A percentile compares a stretch with the other conserved stretches of the same genome.
Evolutionary conservation across 208 protist genomes (phyloP).

Genomic region (Trypanosomatidae sp.): DNA sequence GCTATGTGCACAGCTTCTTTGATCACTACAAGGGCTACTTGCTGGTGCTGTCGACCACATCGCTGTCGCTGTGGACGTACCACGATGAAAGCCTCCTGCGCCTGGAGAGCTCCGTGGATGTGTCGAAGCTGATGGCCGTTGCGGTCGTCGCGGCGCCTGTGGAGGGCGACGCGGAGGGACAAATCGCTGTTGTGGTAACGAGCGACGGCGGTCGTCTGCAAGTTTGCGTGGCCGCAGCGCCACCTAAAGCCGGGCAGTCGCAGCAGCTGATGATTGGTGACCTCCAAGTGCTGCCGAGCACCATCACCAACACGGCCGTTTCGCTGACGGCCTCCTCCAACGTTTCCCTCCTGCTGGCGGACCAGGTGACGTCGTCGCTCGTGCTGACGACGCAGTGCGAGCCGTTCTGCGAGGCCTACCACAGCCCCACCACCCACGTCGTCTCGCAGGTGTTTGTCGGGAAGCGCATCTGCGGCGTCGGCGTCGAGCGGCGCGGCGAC

Average conservation of each 20-base stretch:
- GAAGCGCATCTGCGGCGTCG: slow-evolving; percentile 36
- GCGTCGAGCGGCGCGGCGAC: slow-evolving; percentile 20
- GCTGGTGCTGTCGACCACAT: slow-evolving; percentile 29
- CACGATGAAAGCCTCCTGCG: slow-evolving; percentile 15
- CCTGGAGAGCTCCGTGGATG: slow-evolving; percentile 10
- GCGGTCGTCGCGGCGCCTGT: slow-evolving; percentile 23
- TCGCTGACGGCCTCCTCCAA: slow-evolving; percentile 18
- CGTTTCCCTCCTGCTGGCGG: slow-evolving; percentile 38
- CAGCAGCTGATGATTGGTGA: slow-evolving; percentile 11
- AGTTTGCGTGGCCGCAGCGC: slow-evolving; percentile 8
- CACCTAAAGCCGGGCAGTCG: neutral
- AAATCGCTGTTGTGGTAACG: slow-evolving; percentile 39
- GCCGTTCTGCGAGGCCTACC: slow-evolving; percentile 31
- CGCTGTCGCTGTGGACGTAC: slow-evolving; percentile 35
- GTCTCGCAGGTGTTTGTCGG: slow-evolving; percentile 44
- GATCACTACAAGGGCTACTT: slow-evolving; percentile 31
- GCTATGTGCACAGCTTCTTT: slow-evolving; percentile 50
- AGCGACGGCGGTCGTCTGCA: slow-evolving; percentile 39
- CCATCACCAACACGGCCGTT: slow-evolving; percentile 14
- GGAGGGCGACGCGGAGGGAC: slow-evolving; percentile 3
- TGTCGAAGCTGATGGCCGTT: slow-evolving; percentile 3
- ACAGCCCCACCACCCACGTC: slow-evolving; percentile 27
- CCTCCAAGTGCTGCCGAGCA: neutral
- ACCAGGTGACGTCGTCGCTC: slow-evolving; percentile 39
- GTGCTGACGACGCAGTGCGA: slow-evolving; percentile 34